A percentile compares a stretch with the other conserved stretches of the same genome.
These are phyloP conservation scores for Pseudogymnoascus sp. DNA, from an alignment of 2,329 filamentous ascomycete genomes.

Conservation along the genomic window DNA sequence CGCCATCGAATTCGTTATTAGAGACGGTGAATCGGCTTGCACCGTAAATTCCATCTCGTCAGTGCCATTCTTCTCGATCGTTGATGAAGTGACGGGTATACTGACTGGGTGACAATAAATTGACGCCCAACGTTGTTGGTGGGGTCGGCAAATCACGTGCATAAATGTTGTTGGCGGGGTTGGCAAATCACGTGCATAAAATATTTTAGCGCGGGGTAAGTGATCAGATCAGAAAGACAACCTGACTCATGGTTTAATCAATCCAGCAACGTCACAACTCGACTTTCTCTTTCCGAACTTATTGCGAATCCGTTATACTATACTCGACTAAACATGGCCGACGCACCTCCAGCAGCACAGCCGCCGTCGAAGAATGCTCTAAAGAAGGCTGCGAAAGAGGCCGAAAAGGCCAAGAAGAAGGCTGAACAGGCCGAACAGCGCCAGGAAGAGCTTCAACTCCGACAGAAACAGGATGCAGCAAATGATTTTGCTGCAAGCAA, in stretches of 20 bases:
- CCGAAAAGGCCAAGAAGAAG: neutral
- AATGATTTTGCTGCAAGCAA: conserved; percentile 40
- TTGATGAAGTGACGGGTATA: neutral
- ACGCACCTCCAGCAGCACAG: neutral
- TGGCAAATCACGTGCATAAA: neutral
- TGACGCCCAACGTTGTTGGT: neutral
- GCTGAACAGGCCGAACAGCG: conserved; percentile 37
- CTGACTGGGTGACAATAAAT: too few relatives aligned
- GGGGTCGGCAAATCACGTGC: neutral
- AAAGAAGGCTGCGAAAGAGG: neutral
- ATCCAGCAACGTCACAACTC: neutral
- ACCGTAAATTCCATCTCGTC: conserved; percentile 19
- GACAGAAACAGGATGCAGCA: conserved; percentile 47
- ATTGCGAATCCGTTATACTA: neutral
- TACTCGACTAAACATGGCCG: neutral
- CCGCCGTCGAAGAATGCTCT: neutral
- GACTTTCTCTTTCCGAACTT: neutral
- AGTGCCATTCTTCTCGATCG: neutral
- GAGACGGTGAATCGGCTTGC: conserved; percentile 35
- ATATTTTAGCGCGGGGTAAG: neutral
- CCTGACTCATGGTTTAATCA: neutral
- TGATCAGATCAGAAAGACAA: neutral
- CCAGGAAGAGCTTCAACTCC: conserved; percentile 42
- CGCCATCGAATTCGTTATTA: conserved; percentile 38
- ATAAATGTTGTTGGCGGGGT: neutral